Evolutionary conservation across 2,329 filamentous ascomycete species (phyloP), one percentile per base, ranked within the genome.

Genomic region (Bipolaris sorokiniana): DNA sequence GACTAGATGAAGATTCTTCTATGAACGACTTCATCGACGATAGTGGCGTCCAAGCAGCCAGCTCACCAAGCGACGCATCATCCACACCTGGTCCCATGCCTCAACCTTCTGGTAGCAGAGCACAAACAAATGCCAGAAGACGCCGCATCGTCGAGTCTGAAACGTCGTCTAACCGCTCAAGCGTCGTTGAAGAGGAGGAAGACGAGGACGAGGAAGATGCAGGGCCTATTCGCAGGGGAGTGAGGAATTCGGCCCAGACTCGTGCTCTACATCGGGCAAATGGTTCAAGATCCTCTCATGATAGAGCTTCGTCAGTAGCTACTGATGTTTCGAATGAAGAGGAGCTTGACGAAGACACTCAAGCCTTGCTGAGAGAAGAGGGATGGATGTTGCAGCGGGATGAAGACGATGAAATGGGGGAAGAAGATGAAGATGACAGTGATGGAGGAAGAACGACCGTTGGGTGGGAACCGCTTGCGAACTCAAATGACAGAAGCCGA

Each of bases 401-500:
- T 38, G 75, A 78, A 48, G 74, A 77, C 48, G 74, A 77, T 48
- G 73, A 72, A 48, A 75, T 75, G 72, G 71, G 71, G 45, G 73
- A 74, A 56, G 63, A 64, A 66, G 74, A 70, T 56, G 72, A 74
- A 56, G 76, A 75, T 61, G 74, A 77, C 56, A 78, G 76, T 61
- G 77, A 78, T 72, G 76, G 75, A 61, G 76, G 68, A 66, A 71
- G 74, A 65, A 78, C 77, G 75, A 78, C 76, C 62, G 76, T 78
- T 75, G 77, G 77, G 76, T 78, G 76, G 76, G 76, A 77, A 67
- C 70, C 74, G 76, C 77, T 73, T 70, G 71, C 76, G 75, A 77
- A 73, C 72, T 77, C 76, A 69, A 76, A 77, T 77, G 74, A 78
- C 67, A 76, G 76, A 78, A 68, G 70, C 67, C 76, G 75, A 75